A percentile compares a stretch with the other conserved stretches of the same genome.
phyloP scores from a whole-genome alignment of 2,329 filamentous ascomycete species.

The Keithomyces neogunnii region DNA sequence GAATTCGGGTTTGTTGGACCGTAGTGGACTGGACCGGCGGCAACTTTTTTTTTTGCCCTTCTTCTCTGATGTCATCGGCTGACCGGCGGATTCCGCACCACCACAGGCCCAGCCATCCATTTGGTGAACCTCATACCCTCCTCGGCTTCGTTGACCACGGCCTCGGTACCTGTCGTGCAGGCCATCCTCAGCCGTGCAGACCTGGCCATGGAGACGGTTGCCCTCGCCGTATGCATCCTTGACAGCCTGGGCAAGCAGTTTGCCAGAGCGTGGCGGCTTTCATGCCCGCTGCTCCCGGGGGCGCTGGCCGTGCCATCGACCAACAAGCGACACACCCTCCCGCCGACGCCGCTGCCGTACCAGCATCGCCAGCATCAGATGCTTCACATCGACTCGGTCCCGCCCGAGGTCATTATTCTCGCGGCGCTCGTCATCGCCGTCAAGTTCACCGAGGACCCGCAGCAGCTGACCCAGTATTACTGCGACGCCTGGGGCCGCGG shows the following conservation, averaged over 20 bases:
- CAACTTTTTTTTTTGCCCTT: background rate
- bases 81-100: background rate
- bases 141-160: constrained; percentile 48
- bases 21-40: too few species aligned
- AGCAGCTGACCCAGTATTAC: constrained; percentile 46
- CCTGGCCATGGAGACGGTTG: constrained; percentile 52
- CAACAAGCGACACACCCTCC: constrained; percentile 41
- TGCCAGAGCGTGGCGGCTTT: constrained; percentile 52
- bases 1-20: constrained; percentile 1
- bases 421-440: constrained; percentile 54
- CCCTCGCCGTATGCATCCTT: constrained; percentile 57
- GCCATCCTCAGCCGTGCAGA: constrained; percentile 49
- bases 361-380: constrained; percentile 40
- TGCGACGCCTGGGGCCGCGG: constrained; percentile 43
- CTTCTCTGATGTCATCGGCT: background rate
- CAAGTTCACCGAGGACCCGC: constrained; percentile 56
- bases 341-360: constrained; percentile 26
- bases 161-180: constrained; percentile 52
- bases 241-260: constrained; percentile 57
- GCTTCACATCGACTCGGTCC: constrained; percentile 52
- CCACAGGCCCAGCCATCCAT: constrained; percentile 53
- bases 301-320: constrained; percentile 12
- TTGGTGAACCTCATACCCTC: constrained; percentile 59
- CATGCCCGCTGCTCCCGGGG: constrained; percentile 39
- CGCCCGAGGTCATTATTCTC: constrained; percentile 55